Percentiles rank a stretch among this genome's conserved stretches.
Conservation (phyloP, 2,329 filamentous ascomycete genomes). For the Ilyonectria sp. region DNA sequence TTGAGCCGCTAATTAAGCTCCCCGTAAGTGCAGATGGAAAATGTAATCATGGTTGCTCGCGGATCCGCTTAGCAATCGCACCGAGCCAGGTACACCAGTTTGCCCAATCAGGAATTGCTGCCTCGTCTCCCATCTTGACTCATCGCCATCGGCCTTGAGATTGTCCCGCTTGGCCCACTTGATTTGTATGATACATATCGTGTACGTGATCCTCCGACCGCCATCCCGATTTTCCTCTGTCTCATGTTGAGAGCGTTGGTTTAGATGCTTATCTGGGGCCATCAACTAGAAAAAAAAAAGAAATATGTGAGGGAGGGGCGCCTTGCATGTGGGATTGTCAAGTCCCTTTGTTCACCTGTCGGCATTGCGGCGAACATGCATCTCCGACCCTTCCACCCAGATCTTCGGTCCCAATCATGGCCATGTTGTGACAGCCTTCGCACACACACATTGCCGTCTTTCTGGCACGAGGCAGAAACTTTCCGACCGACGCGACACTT, state of each 20-base stretch:
- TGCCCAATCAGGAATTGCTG: slow-evolving; percentile 31
- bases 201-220: slow-evolving; percentile 9
- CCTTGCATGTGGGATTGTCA: background rate
- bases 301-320: background rate
- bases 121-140: slow-evolving; percentile 31
- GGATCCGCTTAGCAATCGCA: slow-evolving; percentile 39
- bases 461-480: slow-evolving; percentile 9
- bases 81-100: slow-evolving; percentile 17
- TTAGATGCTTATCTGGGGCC: background rate
- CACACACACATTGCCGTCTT: background rate
- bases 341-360: background rate
- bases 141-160: slow-evolving; percentile 42
- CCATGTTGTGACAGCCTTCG: background rate
- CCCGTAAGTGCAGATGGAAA: background rate
- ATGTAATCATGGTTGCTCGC: background rate
- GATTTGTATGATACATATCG: slow-evolving; percentile 26
- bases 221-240: background rate
- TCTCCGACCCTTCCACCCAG: slow-evolving; percentile 10
- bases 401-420: slow-evolving; percentile 13
- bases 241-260: background rate
- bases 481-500: slow-evolving; percentile 22
- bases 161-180: slow-evolving; percentile 30
- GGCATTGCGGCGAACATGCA: slow-evolving; percentile 13
- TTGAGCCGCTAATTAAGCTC: slow-evolving; percentile 5
- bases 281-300: background rate